These are phyloP conservation scores for Malus sylvestris DNA, from an alignment of 306 rosid genomes.

Conservation along the genomic window DNA sequence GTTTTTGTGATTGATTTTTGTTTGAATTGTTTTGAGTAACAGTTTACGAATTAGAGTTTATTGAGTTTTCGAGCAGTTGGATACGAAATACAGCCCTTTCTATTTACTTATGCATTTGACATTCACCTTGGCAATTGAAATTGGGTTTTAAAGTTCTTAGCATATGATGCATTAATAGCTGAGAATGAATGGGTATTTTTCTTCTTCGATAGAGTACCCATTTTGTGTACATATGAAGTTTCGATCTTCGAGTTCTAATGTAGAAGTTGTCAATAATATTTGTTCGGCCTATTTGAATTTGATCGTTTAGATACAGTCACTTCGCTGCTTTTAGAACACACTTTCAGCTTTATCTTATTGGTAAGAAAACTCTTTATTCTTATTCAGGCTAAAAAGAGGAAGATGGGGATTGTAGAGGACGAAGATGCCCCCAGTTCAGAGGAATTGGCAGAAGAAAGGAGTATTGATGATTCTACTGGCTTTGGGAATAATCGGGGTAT, in stretches of 20 bases:
- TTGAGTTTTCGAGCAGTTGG: neutral
- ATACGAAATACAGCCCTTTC: no score
- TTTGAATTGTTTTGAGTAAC: neutral
- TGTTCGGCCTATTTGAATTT: neutral
- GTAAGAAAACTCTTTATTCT: neutral
- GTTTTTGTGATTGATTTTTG: neutral
- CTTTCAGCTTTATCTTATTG: neutral
- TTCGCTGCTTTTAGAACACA: neutral
- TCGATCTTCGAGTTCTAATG: neutral
- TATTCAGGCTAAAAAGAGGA: constrained; percentile 82
- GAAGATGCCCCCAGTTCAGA: constrained; percentile 29
- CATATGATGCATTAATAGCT: neutral
- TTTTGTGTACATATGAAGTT: neutral
- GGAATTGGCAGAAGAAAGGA: constrained; percentile 22
- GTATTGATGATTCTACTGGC: constrained; percentile 13
- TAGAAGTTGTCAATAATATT: neutral
- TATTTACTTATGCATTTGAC: neutral
- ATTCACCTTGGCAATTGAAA: neutral
- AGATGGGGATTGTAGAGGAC: constrained; percentile 65
- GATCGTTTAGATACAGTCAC: neutral
- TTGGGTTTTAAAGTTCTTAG: neutral
- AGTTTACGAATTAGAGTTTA: neutral
- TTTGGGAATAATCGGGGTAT: constrained; percentile 47
- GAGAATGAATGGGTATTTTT: neutral
- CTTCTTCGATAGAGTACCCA: neutral